Evolutionary conservation across 1,284 basidiomycete genomes (phyloP).

Genomic region (Neonothopanus nambi): DNA sequence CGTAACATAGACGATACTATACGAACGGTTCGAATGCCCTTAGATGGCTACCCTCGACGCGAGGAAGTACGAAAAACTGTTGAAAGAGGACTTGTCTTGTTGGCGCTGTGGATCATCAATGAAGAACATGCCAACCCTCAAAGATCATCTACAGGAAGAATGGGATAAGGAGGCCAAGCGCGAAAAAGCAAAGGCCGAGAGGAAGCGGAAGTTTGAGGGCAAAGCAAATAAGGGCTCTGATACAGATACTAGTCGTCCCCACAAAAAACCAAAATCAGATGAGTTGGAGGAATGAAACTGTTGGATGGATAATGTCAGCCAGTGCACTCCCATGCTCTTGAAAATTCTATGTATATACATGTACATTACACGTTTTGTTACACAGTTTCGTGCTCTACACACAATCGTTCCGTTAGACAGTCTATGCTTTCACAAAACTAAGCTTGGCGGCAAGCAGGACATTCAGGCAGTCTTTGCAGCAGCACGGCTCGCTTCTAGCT

Average conservation of each 20-base stretch:
- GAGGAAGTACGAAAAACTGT: constrained; percentile 59
- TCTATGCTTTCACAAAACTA: background rate
- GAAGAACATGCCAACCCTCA: constrained; percentile 78
- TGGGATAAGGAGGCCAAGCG: constrained; percentile 48
- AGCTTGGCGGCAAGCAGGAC: background rate
- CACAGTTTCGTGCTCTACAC: background rate
- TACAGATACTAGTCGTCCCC: constrained; percentile 3
- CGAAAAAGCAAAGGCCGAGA: constrained; percentile 36
- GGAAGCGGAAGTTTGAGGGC: constrained; percentile 35
- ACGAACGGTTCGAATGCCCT: constrained; percentile 1
- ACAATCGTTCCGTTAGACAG: background rate
- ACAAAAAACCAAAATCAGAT: constrained; percentile 3
- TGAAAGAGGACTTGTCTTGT: constrained; percentile 71
- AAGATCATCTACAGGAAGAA: constrained; percentile 68
- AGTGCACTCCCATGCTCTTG: background rate
- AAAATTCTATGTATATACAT: background rate
- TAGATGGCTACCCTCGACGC: constrained; percentile 52
- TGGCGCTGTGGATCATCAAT: constrained; percentile 63
- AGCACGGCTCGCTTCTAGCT: constrained; percentile 12
- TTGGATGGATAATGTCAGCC: background rate
- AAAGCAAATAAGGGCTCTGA: constrained; percentile 14
- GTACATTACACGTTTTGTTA: background rate
- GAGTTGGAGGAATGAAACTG: background rate
- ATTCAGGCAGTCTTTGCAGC: constrained; percentile 14
- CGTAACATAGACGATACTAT: background rate